phyloP scores from a whole-genome alignment of 2,329 filamentous ascomycete species.

The Colletotrichum tabaci region DNA sequence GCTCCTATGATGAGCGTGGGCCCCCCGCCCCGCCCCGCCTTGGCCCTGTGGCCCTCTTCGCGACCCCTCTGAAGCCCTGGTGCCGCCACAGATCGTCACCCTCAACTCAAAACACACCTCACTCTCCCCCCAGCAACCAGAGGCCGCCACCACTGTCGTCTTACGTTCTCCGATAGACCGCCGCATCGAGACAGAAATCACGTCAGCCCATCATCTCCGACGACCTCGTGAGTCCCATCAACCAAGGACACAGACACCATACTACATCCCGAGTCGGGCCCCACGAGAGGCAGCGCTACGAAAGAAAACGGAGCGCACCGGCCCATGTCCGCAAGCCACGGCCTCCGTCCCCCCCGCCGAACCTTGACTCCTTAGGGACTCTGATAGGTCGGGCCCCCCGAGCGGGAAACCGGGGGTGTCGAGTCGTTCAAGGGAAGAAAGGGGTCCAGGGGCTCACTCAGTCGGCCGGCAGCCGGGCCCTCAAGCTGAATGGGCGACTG shows the following conservation, averaged over 20 bases:
- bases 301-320: conserved; percentile 25
- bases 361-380: too few relatives aligned
- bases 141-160: neutral
- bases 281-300: neutral
- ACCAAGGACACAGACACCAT: neutral
- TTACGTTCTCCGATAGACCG: conserved; percentile 1
- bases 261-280: neutral
- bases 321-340: conserved; percentile 36
- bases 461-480: conserved; percentile 18
- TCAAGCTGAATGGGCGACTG: conserved; percentile 26
- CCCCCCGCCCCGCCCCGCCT: conserved; percentile 37
- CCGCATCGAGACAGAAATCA: neutral
- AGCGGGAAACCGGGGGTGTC: neutral
- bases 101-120: conserved; percentile 38
- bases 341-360: conserved; percentile 21
- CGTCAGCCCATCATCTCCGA: neutral
- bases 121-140: neutral
- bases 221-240: neutral
- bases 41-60: conserved; percentile 8
- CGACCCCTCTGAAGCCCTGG: conserved; percentile 23
- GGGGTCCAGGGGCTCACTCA: conserved; percentile 6
- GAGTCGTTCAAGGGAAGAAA: neutral
- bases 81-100: conserved; percentile 26
- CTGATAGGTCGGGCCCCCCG: conserved; percentile 19
- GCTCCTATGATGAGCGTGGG: conserved; percentile 32